Evolutionary conservation across 441 rosid species (phyloP).

Genomic region (Pelargonium citronellum): DNA sequence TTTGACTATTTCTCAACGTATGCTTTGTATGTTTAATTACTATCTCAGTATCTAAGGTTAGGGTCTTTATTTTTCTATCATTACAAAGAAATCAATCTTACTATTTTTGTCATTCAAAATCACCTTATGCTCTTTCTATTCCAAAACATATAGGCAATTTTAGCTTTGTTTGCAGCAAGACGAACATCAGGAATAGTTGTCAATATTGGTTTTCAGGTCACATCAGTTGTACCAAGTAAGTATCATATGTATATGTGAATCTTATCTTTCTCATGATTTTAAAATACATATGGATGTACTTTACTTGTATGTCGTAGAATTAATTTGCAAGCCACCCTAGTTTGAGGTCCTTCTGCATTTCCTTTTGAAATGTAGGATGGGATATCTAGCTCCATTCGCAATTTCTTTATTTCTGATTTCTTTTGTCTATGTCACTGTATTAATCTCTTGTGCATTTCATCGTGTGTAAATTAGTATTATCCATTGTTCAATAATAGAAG

Average conservation of each 20-base stretch:
- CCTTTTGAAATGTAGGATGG: too few relatives aligned
- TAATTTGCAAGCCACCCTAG: too few relatives aligned
- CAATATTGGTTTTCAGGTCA: conserved; percentile 83
- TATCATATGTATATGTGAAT: neutral
- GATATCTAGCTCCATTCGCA: too few relatives aligned
- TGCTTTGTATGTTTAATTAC: too few relatives aligned
- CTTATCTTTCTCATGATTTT: too few relatives aligned
- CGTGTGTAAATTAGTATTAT: neutral
- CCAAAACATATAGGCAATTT: conserved; percentile 52
- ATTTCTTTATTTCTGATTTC: too few relatives aligned
- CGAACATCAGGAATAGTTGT: conserved; percentile 78
- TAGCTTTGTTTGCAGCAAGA: conserved; percentile 68
- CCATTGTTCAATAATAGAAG: conserved; percentile 4
- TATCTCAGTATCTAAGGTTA: neutral
- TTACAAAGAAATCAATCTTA: too few relatives aligned
- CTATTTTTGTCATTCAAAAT: neutral
- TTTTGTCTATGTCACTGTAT: neutral
- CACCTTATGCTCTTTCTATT: conserved; percentile 13
- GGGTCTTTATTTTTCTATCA: neutral
- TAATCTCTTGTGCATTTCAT: neutral
- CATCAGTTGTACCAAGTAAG: conserved; percentile 85
- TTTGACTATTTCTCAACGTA: too few relatives aligned
- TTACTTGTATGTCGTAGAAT: too few relatives aligned
- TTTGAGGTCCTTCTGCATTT: too few relatives aligned
- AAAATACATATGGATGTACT: too few relatives aligned